A percentile compares a stretch with the other conserved stretches of the same genome.
phyloP scores from a whole-genome alignment of 2,329 filamentous ascomycete genomes.

The Fusarium odoratissimum region DNA sequence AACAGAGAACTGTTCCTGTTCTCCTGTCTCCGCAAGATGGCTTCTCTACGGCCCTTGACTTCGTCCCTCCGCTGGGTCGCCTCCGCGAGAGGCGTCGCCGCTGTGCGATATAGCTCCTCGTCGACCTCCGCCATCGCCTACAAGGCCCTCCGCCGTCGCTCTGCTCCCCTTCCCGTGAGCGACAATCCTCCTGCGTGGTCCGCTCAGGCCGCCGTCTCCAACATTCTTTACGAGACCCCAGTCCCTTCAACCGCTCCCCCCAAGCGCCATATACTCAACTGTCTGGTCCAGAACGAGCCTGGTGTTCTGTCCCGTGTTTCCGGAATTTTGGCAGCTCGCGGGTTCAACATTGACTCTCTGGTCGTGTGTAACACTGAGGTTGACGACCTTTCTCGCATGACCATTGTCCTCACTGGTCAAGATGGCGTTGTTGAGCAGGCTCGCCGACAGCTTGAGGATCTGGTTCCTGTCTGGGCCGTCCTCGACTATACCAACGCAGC shows the following conservation, averaged over 20 bases:
- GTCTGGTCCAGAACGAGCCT: constrained; percentile 98
- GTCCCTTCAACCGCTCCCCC: constrained; percentile 83
- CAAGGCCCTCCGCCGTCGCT: constrained; percentile 94
- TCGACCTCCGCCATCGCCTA: constrained; percentile 96
- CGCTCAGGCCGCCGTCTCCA: constrained; percentile 93
- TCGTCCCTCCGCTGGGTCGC: constrained; percentile 54
- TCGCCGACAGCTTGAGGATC: constrained; percentile 91
- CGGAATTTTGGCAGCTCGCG: constrained; percentile 92
- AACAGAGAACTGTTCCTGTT: constrained; percentile 38
- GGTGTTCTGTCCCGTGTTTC: constrained; percentile 97
- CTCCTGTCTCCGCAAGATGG: constrained; percentile 53
- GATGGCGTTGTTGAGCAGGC: constrained; percentile 98
- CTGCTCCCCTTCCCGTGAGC: constrained; percentile 83
- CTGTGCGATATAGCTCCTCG: constrained; percentile 54
- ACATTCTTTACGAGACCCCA: constrained; percentile 98
- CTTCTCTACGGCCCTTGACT: constrained; percentile 57
- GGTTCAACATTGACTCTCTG: constrained; percentile 98
- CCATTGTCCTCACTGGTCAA: constrained; percentile 94
- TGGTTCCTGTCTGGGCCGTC: constrained; percentile 98
- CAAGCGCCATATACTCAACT: constrained; percentile 97
- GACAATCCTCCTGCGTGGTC: constrained; percentile 83
- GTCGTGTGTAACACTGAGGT: constrained; percentile 99
- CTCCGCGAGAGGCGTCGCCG: constrained; percentile 44
- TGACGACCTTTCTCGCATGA: constrained; percentile 97
- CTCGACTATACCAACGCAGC: constrained; percentile 94